phyloP scores from a whole-genome alignment of 2,329 filamentous ascomycete genomes.

The Botrytis fragariae region DNA sequence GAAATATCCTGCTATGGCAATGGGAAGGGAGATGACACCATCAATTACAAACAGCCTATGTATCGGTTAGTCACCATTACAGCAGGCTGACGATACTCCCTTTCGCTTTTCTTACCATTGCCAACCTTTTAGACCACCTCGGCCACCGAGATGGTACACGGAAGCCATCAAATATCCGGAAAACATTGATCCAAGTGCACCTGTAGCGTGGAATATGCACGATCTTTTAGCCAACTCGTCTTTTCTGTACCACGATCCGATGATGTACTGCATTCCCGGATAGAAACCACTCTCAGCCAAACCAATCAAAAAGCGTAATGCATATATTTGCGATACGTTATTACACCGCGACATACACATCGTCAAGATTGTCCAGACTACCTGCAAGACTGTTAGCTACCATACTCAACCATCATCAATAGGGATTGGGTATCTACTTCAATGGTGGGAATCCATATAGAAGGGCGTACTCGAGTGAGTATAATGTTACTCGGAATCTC shows the following conservation, averaged over 20 bases:
- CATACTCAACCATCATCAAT: neutral
- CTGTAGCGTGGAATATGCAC: constrained; percentile 58
- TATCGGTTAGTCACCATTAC: constrained; percentile 20
- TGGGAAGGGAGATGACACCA: constrained; percentile 37
- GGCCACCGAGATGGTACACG: constrained; percentile 44
- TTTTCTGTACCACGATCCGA: constrained; percentile 55
- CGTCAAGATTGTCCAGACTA: constrained; percentile 17
- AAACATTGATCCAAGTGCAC: constrained; percentile 51
- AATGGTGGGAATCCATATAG: constrained; percentile 19
- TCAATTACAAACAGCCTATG: constrained; percentile 44
- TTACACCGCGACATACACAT: constrained; percentile 13
- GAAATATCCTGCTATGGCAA: constrained; percentile 33
- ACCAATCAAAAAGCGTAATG: constrained; percentile 42
- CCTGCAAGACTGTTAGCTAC: neutral
- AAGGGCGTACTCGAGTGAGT: constrained; percentile 41
- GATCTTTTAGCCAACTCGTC: constrained; percentile 43
- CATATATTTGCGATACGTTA: constrained; percentile 40
- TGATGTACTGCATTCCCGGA: constrained; percentile 54
- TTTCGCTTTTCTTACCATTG: constrained; percentile 15
- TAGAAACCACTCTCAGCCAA: constrained; percentile 51
- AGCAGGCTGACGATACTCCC: neutral
- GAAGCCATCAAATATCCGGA: constrained; percentile 46
- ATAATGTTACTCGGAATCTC: constrained; percentile 51
- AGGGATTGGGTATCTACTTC: neutral
- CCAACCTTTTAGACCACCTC: constrained; percentile 43